These are phyloP conservation scores for Scedosporium dehoogii DNA, from an alignment of 2,329 filamentous ascomycete genomes.

Conservation along the genomic window DNA sequence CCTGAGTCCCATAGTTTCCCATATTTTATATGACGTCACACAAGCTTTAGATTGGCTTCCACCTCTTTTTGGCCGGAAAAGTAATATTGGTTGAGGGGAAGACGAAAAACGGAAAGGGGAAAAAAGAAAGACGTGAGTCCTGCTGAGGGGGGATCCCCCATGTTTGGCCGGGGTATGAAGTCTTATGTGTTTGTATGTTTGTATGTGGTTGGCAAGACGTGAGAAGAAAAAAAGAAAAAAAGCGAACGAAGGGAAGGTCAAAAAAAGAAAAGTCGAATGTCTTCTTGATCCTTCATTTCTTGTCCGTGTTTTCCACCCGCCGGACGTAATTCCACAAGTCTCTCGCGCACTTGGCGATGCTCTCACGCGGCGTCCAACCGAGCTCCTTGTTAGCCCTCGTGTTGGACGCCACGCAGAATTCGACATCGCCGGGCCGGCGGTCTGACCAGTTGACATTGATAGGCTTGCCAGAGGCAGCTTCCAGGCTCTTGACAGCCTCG, in stretches of 20 bases:
- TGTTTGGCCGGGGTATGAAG: background rate
- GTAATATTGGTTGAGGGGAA: background rate
- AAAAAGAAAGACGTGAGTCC: background rate
- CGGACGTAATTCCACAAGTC: conserved; percentile 24
- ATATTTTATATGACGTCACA: conserved; percentile 1
- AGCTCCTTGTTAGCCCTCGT: conserved; percentile 28
- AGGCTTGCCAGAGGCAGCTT: conserved; percentile 21
- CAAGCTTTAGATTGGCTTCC: background rate
- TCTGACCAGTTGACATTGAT: conserved; percentile 27
- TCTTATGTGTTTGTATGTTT: background rate
- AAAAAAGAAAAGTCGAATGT: background rate
- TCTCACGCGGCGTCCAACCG: conserved; percentile 27
- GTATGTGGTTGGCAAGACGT: background rate
- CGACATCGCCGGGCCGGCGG: conserved; percentile 32
- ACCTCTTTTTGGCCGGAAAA: background rate
- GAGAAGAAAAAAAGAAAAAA: background rate
- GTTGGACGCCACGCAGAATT: conserved; percentile 30
- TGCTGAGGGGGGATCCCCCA: background rate
- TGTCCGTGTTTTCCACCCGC: background rate
- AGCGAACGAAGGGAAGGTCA: background rate
- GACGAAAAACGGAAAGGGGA: background rate
- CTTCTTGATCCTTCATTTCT: background rate
- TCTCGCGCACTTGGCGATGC: conserved; percentile 20
- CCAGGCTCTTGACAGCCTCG: conserved; percentile 30
- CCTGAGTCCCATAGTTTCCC: background rate